These are phyloP conservation scores for Podaxis sp. DNA, from an alignment of 768 basidiomycete species.

Conservation along the genomic window DNA sequence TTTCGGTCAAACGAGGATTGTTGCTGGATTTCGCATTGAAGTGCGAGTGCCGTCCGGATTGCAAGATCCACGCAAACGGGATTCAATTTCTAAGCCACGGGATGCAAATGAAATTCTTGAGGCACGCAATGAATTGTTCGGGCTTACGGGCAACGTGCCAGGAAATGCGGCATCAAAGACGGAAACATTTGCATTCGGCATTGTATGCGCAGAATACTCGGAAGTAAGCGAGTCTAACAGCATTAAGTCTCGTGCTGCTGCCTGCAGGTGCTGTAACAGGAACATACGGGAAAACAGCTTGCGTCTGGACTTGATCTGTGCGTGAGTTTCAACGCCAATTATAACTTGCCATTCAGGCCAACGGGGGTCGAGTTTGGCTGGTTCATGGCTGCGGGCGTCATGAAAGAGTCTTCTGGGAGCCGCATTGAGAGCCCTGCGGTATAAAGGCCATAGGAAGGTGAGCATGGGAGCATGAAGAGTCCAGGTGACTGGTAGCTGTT, in stretches of 20 bases:
- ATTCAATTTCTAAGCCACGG: conserved; percentile 49
- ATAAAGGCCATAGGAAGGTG: neutral
- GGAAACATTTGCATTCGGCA: conserved; percentile 73
- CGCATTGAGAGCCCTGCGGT: neutral
- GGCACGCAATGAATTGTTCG: neutral
- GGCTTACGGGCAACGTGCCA: conserved; percentile 84
- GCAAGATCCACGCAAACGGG: conserved; percentile 75
- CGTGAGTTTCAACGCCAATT: conserved; percentile 94
- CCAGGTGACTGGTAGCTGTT: neutral
- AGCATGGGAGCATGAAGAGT: conserved; percentile 2
- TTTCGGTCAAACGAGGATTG: conserved; percentile 92
- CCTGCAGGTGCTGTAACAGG: neutral
- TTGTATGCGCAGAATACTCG: conserved; percentile 26
- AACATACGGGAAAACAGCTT: conserved; percentile 85
- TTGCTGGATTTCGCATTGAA: conserved; percentile 60
- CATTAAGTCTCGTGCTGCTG: neutral
- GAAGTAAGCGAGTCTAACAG: conserved; percentile 39
- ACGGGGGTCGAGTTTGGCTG: conserved; percentile 34
- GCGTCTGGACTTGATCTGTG: conserved; percentile 81
- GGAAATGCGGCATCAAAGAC: conserved; percentile 89
- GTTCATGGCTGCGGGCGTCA: conserved; percentile 27
- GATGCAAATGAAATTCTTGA: neutral
- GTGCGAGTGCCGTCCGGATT: conserved; percentile 76
- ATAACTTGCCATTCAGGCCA: conserved; percentile 91
- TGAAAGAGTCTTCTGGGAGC: conserved; percentile 24